Evolutionary conservation across 192 early-diverging fungal species (phyloP).

Genomic region (Coemansia sp.): DNA sequence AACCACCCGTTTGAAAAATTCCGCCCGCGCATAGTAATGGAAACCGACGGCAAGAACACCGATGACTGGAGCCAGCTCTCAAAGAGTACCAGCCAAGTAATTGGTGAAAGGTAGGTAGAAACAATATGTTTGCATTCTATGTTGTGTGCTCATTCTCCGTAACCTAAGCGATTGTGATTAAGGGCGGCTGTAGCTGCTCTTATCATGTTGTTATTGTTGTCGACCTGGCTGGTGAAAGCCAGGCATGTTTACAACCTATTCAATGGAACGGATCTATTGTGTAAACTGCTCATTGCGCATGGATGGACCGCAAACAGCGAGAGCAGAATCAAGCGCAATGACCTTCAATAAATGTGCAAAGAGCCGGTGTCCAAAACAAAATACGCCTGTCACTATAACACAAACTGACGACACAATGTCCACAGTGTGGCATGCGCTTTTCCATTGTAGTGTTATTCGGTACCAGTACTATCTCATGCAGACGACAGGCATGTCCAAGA

Average conservation of each 20-base stretch:
- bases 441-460: slow-evolving; percentile 67
- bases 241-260: too few species aligned
- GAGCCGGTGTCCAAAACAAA: neutral
- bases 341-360: neutral
- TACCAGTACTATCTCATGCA: slow-evolving; percentile 80
- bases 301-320: neutral
- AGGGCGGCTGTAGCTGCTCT: too few species aligned
- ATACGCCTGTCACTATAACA: neutral
- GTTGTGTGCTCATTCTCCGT: neutral
- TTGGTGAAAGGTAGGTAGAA: slow-evolving; percentile 80
- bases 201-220: too few species aligned
- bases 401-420: neutral
- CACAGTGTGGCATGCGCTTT: neutral
- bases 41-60: slow-evolving; percentile 57
- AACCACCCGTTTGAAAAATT: slow-evolving; percentile 91
- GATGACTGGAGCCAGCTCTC: slow-evolving; percentile 60
- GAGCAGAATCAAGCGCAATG: neutral
- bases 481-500: slow-evolving; percentile 59
- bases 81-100: slow-evolving; percentile 56
- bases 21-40: slow-evolving; percentile 70
- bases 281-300: too few species aligned
- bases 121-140: neutral
- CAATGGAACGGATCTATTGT: too few species aligned
- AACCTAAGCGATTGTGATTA: too few species aligned
- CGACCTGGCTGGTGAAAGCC: too few species aligned